Evolutionary conservation across 805 yeast genomes (phyloP), one percentile per base, ranked within the genome.

Genomic region (Candida ovalis): DNA sequence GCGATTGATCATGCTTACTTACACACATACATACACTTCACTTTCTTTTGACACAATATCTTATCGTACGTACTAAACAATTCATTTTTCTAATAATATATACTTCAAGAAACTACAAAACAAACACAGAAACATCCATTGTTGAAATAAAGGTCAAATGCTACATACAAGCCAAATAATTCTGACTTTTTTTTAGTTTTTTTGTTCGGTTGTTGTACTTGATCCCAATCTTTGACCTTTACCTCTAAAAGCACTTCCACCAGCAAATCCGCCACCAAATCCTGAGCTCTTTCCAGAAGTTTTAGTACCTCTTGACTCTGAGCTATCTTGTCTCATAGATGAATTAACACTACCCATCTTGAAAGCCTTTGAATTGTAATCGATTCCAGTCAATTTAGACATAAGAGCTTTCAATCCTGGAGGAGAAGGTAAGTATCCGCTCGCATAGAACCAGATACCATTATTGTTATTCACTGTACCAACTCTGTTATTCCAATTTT

Each of bases 341-440:
- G 49, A 47, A 1, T 40, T 58, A 15, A 44, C 39, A n/a, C 60
- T 61, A 23, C 57, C 58, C 46, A 66, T 56, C 39, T 58, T 62
- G 42, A 57, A 60, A 4, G 61, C 61, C 5, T 59, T 53, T 4
- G 64, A 53, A 40, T 53, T 59, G 53, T 66, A 66, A 46, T 66
- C 65, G 7, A 61, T 57, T 1, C 70, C 70, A 0, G 67, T 60
- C 18, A 63, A 37, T 42, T 51, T 59, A 4, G 66, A 63, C 23
- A 70, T 50, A 5, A 67, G 28, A 0, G 52, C 43, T 44, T 58
- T 65, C 46, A 74, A 63, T 77, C 77, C 73, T 2, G 38, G 46
- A 15, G 88, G 88, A 0, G 86, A 85, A 45, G 72, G 73, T 47
- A 80, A 68, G 51, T 78, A 73, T 1, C 86, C 86, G 39, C 70